Base-by-base conservation (phyloP, 306 rosid species). In the Prunus padus region DNA sequence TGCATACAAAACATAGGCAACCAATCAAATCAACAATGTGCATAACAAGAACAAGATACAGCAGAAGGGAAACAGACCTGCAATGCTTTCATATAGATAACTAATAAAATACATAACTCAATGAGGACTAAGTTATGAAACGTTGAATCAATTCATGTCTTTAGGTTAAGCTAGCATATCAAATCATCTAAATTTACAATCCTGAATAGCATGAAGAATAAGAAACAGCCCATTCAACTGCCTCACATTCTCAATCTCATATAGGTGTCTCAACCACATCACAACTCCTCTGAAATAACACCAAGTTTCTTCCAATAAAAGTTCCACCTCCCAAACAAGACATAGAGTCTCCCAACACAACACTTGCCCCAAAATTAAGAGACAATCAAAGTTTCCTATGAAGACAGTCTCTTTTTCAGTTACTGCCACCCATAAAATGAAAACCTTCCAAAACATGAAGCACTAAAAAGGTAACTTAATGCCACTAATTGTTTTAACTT, bases 1-100 rank as follows among this genome's bases (percentile, higher is more conserved):
- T 93, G 94, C 88, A 88, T 49, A 68, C 72, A 75, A 62, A 75
- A 75, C 71, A 79, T 50, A 72, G 71, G 49, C 50, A 66, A 83
- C 56, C 28, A 33, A 62, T 56, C 20, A 63, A 23, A 62, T 65
- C 23, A 60, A 45, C 30, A n/a, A 40, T 22, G 47, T 44, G 54
- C 33, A 33, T 33, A 5, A 44, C 30, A 67, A 67, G 31, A 28
- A 51, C 64, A 57, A 26, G 60, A 31, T 33, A 54, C 33, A 28
- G 12, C 8, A 69, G 59, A 47, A 18, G 40, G 33, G 60, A 50
- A 50, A 69, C 22, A 9, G 18, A 49, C 25, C 6, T 49, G 74
- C 62, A 69, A 69, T 25, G 59, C 44, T 13, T 50, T 19, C 14
- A 51, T 0, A 50, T 69, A 50, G 22, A 52, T 51, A 51, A 33